Evolutionary conservation across 176 grass and related monocot species (phyloP), one percentile per base, ranked within the genome.

Genomic region (Musa acuminata): DNA sequence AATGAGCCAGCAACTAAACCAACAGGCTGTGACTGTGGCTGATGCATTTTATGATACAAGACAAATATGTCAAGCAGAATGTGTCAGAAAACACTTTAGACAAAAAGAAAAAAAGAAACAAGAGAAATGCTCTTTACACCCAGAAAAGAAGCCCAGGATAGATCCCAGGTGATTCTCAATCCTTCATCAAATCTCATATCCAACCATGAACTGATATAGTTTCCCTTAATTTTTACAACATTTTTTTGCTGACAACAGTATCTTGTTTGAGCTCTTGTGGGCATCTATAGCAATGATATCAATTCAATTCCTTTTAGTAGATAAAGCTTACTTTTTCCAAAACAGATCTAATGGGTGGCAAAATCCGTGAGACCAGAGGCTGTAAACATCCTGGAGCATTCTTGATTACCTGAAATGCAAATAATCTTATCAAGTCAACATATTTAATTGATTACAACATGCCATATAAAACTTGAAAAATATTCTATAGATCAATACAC

Each of bases 331-430:
- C 94, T 77, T 93, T 93, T 66, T 66, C 80, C 71, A 98, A 80
- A 79, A 98, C 92, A 77, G 94, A 79, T 76, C 80, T 82, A 80
- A 93, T 83, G 13, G 82, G 85, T 52, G 90, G 94, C 51, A 98
- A 84, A 79, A 98, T 85, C 64, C 94, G 87, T 26, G 83, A 86
- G 21, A 98, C 85, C 80, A 98, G 83, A 0, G 88, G 82, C 35
- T 87, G 80, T 80, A 98, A 80, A 43, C 94, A 98, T 71, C 87
- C 84, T 69, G 87, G 87, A 91, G 94, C 84, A 80, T 85, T 88
- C 87, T 98, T 98, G 79, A 98, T 89, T 54, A 88, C 90, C 94
- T 98, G 85, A 58, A 82, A 93, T 88, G 83, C 85, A 80, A 80
- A 79, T 60, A 81, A 87, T 58, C 59, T 67, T 79, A 67, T 87